These are phyloP conservation scores for Liriodendron chinense DNA, from an alignment of 164 flowering plant genomes.

Conservation along the genomic window DNA sequence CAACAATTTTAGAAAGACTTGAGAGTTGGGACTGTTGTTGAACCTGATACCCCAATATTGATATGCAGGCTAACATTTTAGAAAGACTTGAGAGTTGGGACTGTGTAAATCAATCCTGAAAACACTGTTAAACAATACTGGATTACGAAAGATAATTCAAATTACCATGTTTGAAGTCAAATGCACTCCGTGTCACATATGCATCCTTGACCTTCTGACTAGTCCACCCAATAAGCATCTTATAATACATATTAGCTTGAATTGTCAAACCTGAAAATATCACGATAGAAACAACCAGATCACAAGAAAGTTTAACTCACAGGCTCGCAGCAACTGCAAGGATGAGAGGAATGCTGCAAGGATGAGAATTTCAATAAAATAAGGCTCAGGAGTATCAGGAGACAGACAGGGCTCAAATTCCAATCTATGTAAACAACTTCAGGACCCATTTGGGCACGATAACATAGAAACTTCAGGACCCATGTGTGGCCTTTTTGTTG, in stretches of 20 bases:
- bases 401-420: too few species aligned
- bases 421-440: too few species aligned
- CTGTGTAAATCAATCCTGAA: too few species aligned
- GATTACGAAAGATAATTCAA: neutral
- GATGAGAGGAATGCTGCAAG: neutral
- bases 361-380: neutral
- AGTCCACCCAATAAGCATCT: slow-evolving; percentile 94
- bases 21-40: too few species aligned
- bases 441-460: too few species aligned
- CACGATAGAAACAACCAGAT: neutral
- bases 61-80: too few species aligned
- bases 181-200: slow-evolving; percentile 63
- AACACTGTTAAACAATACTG: neutral
- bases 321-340: neutral
- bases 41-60: too few species aligned
- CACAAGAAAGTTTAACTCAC: neutral
- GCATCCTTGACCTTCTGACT: slow-evolving; percentile 86
- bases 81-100: too few species aligned
- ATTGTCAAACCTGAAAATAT: slow-evolving; percentile 72
- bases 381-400: too few species aligned
- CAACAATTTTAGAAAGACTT: too few species aligned
- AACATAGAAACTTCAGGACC: too few species aligned
- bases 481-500: too few species aligned
- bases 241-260: slow-evolving; percentile 93
- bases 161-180: slow-evolving; percentile 91